phyloP scores from a whole-genome alignment of 805 yeast species.

The Debaryomyces hansenii region DNA sequence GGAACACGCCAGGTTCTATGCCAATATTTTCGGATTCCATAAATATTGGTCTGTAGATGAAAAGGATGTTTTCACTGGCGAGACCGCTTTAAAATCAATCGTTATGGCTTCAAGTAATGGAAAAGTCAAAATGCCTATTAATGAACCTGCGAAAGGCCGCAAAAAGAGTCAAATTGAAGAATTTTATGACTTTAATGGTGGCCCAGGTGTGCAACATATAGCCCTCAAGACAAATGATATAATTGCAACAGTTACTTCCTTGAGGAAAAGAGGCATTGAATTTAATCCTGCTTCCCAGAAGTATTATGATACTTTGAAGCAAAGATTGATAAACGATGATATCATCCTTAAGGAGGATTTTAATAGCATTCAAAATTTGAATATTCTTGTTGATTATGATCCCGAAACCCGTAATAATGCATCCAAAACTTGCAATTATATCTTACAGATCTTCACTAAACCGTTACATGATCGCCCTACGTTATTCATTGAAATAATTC shows the following conservation, averaged over 20 bases:
- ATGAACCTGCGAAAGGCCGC: conserved; percentile 75
- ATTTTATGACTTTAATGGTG: conserved; percentile 68
- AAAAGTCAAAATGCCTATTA: conserved; percentile 73
- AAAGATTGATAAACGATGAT: conserved; percentile 44
- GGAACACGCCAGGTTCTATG: conserved; percentile 57
- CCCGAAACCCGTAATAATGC: conserved; percentile 35
- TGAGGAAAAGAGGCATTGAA: conserved; percentile 65
- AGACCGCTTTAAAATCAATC: conserved; percentile 66
- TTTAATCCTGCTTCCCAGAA: conserved; percentile 60
- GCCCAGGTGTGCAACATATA: conserved; percentile 85
- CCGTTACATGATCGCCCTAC: conserved; percentile 81
- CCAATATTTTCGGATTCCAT: conserved; percentile 67
- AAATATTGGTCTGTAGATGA: conserved; percentile 87
- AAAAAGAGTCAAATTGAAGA: conserved; percentile 80
- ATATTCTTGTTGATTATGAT: conserved; percentile 76
- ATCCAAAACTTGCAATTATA: conserved; percentile 52
- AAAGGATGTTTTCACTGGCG: conserved; percentile 65
- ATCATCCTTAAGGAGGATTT: conserved; percentile 54
- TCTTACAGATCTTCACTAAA: conserved; percentile 76
- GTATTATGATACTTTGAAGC: conserved; percentile 55
- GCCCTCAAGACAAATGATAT: conserved; percentile 69
- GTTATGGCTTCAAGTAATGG: conserved; percentile 76
- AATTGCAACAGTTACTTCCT: conserved; percentile 49
- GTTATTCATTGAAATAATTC: conserved; percentile 77
- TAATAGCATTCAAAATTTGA: conserved; percentile 45